These are phyloP conservation scores for Myxozyma mucilagina DNA, from an alignment of 805 yeast genomes.

Conservation along the genomic window DNA sequence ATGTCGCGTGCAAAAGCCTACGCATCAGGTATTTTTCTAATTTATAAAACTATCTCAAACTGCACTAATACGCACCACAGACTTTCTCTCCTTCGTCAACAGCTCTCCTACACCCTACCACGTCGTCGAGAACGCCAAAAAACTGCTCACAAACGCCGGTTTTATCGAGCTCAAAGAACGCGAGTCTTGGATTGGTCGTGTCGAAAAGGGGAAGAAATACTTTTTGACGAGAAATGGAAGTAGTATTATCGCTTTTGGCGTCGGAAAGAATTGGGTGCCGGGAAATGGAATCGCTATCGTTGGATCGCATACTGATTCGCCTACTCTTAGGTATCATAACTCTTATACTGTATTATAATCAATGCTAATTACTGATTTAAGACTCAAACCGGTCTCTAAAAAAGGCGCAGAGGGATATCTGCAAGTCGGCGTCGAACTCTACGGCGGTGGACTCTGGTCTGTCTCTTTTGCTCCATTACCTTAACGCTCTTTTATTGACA, in stretches of 20 bases:
- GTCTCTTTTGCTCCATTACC: background rate
- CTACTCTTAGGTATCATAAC: conserved; percentile 71
- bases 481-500: background rate
- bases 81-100: conserved; percentile 76
- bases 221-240: conserved; percentile 88
- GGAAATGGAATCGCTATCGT: conserved; percentile 85
- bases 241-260: conserved; percentile 81
- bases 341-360: too few relatives aligned
- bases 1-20: conserved; percentile 26
- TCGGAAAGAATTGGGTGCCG: conserved; percentile 68
- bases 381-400: conserved; percentile 82
- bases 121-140: conserved; percentile 69
- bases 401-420: conserved; percentile 69
- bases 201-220: conserved; percentile 63
- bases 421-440: conserved; percentile 90
- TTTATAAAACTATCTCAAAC: background rate
- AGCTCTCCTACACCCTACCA: conserved; percentile 93
- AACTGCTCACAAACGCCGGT: conserved; percentile 58
- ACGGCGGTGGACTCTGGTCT: conserved; percentile 90
- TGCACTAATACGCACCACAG: conserved; percentile 34
- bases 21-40: conserved; percentile 19
- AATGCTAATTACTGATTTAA: too few relatives aligned
- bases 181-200: conserved; percentile 60
- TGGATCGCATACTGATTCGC: conserved; percentile 97
- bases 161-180: conserved; percentile 74